Evolutionary conservation across 2,329 filamentous ascomycete species (phyloP).

Genomic region (Albophoma yamanashiensis): DNA sequence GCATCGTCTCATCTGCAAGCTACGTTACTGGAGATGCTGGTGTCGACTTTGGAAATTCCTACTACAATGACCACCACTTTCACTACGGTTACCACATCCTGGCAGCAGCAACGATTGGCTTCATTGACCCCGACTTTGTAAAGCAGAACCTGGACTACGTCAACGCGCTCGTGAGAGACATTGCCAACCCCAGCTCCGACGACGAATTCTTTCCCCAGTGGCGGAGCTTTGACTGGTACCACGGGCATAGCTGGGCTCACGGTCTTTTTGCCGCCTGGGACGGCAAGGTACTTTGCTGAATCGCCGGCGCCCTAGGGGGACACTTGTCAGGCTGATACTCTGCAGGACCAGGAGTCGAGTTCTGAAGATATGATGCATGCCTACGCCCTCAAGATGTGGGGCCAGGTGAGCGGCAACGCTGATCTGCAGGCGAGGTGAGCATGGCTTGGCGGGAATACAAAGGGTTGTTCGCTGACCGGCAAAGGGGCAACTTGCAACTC

Average conservation of each 20-base stretch:
- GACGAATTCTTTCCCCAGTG: constrained; percentile 75
- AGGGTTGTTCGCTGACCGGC: constrained; percentile 1
- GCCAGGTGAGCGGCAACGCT: constrained; percentile 59
- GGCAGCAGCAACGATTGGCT: constrained; percentile 70
- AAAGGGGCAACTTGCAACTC: constrained; percentile 69
- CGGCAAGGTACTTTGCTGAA: constrained; percentile 46
- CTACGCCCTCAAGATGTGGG: constrained; percentile 94
- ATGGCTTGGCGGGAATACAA: neutral
- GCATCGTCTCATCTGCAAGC: constrained; percentile 65
- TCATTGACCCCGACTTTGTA: constrained; percentile 69
- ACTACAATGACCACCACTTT: constrained; percentile 68
- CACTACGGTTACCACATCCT: constrained; percentile 88
- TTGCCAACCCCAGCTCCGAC: constrained; percentile 60
- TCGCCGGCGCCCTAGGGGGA: neutral
- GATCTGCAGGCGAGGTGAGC: constrained; percentile 64
- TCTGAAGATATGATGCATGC: constrained; percentile 84
- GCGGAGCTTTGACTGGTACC: constrained; percentile 84
- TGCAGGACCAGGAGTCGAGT: constrained; percentile 65
- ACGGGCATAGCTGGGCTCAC: constrained; percentile 90
- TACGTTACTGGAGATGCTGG: constrained; percentile 59
- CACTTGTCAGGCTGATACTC: neutral
- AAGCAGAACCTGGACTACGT: constrained; percentile 65
- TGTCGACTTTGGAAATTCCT: constrained; percentile 82
- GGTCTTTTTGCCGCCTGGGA: constrained; percentile 60
- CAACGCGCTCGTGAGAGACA: constrained; percentile 73